Conservation (phyloP, 805 yeast species). For the Candida arabinofermentans region DNA sequence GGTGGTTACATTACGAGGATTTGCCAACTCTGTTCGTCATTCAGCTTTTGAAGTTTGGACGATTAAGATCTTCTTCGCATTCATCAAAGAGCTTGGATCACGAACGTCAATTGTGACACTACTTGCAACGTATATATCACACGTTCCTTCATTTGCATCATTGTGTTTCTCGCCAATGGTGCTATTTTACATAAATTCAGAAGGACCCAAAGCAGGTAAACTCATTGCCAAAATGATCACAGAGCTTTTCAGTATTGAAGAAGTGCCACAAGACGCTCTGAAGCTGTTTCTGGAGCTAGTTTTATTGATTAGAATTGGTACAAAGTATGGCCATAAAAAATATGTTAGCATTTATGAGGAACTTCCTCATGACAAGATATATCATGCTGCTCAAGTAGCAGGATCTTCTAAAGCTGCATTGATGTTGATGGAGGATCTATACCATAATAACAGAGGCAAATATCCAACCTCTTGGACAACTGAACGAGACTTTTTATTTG, state of each 20-base stretch:
- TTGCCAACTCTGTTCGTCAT: conserved; percentile 9
- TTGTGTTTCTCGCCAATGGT: conserved; percentile 28
- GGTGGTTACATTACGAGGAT: conserved; percentile 11
- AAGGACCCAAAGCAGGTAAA: conserved; percentile 15
- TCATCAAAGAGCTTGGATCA: conserved; percentile 31
- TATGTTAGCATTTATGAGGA: conserved; percentile 30
- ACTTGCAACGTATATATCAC: conserved; percentile 30
- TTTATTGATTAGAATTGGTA: conserved; percentile 38
- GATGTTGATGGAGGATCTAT: conserved; percentile 45
- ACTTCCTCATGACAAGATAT: conserved; percentile 30
- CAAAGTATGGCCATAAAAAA: conserved; percentile 24
- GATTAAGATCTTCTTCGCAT: conserved; percentile 28
- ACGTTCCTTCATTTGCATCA: conserved; percentile 25
- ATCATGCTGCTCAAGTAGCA: conserved; percentile 30
- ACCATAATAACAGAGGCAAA: conserved; percentile 10
- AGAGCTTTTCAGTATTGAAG: conserved; percentile 19
- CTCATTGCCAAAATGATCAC: conserved; percentile 17
- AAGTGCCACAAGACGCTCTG: conserved; percentile 11
- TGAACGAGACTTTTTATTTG: conserved; percentile 20
- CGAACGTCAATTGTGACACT: conserved; percentile 31
- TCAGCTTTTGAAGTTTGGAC: conserved; percentile 29
- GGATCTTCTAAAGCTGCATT: conserved; percentile 40
- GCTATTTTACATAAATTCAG: conserved; percentile 23
- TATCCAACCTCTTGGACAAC: conserved; percentile 9
- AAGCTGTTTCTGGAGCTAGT: conserved; percentile 28